phyloP scores from a whole-genome alignment of 2,329 filamentous ascomycete genomes.

The Trichoderma sp. region DNA sequence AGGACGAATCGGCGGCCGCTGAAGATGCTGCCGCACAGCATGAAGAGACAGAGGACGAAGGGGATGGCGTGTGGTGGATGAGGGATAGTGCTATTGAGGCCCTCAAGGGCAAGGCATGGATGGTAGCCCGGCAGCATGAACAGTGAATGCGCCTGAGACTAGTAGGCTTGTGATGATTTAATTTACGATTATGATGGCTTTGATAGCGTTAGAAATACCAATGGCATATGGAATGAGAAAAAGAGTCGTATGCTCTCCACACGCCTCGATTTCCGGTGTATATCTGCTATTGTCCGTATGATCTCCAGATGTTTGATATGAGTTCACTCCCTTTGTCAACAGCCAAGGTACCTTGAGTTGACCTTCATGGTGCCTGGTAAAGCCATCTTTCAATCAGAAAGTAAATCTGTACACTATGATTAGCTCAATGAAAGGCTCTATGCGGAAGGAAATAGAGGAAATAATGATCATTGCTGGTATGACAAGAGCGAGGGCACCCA shows the following conservation, averaged over 20 bases:
- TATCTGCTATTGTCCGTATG: too few species aligned
- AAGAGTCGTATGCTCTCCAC: not conserved
- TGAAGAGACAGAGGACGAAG: conserved; percentile 32
- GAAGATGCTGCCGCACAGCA: conserved; percentile 22
- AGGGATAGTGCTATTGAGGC: conserved; percentile 57
- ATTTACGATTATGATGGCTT: conserved; percentile 31
- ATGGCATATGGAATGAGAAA: conserved; percentile 1
- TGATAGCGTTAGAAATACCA: not conserved
- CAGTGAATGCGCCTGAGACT: not conserved
- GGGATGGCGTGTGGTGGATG: conserved; percentile 55
- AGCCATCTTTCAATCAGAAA: too few species aligned
- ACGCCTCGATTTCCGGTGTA: too few species aligned
- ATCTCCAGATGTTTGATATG: too few species aligned
- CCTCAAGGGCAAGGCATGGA: conserved; percentile 58
- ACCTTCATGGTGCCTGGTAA: too few species aligned
- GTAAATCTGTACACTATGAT: too few species aligned
- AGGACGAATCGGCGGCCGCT: conserved; percentile 26
- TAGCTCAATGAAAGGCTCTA: too few species aligned
- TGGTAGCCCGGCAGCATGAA: conserved; percentile 47
- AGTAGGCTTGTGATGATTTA: not conserved
- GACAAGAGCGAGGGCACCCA: too few species aligned
- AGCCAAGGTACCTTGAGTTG: too few species aligned
- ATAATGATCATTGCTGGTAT: too few species aligned
- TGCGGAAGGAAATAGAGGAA: too few species aligned
- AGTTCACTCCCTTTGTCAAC: too few species aligned